These are phyloP conservation scores for Suillus fuscotomentosus DNA, from an alignment of 768 basidiomycete genomes.

Conservation along the genomic window DNA sequence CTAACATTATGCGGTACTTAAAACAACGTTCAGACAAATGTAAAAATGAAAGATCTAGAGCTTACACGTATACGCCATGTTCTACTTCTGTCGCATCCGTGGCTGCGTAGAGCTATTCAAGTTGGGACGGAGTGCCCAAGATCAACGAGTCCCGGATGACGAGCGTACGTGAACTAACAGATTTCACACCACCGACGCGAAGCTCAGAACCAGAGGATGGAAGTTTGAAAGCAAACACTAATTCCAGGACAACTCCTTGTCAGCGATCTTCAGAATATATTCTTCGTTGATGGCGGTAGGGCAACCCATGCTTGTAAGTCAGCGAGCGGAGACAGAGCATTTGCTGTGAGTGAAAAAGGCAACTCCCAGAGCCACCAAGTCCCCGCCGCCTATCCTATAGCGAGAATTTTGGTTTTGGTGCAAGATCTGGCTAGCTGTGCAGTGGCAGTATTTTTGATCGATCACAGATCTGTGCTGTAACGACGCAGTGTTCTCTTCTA, in stretches of 20 bases:
- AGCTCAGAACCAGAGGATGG: slow-evolving; percentile 32
- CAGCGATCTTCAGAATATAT: slow-evolving; percentile 1
- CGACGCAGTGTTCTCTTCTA: neutral
- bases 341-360: neutral
- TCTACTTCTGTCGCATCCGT: slow-evolving; percentile 29
- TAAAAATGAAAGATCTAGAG: neutral
- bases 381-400: neutral
- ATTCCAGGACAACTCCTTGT: slow-evolving; percentile 30
- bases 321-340: slow-evolving; percentile 11
- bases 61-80: slow-evolving; percentile 32
- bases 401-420: neutral
- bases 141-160: slow-evolving; percentile 50
- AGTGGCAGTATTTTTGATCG: neutral
- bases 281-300: slow-evolving; percentile 16
- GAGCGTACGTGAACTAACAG: slow-evolving; percentile 33
- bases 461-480: neutral
- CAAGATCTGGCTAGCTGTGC: neutral
- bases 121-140: slow-evolving; percentile 39
- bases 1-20: slow-evolving; percentile 22
- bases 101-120: slow-evolving; percentile 27
- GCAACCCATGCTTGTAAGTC: slow-evolving; percentile 15
- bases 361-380: neutral
- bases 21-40: slow-evolving; percentile 2
- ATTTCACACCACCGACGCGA: slow-evolving; percentile 40
- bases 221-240: slow-evolving; percentile 39